Percentiles rank a stretch among this genome's conserved stretches.
Evolutionary conservation across 179 eudicot genomes (phyloP).

Genomic region (Beta lomatogona): DNA sequence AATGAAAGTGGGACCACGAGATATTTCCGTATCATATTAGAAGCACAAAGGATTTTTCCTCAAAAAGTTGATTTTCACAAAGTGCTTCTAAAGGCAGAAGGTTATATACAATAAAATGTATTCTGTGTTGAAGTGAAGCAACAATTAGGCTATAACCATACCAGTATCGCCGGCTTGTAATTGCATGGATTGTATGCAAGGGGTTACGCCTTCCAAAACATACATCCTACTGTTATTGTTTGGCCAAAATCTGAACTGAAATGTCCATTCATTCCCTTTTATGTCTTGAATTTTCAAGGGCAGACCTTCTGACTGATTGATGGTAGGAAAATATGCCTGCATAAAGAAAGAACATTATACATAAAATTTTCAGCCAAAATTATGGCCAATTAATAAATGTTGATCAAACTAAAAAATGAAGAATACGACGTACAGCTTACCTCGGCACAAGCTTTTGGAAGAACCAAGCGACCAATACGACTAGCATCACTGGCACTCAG

Average conservation of each 20-base stretch:
- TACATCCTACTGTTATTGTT: conserved; percentile 69
- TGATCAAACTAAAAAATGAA: conserved; percentile 6
- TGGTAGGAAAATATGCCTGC: conserved; percentile 98
- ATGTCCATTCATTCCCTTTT: conserved; percentile 97
- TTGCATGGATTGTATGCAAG: conserved; percentile 56
- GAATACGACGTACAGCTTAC: conserved; percentile 48
- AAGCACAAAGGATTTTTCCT: not conserved
- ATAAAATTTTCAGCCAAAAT: not conserved
- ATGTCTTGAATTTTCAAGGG: conserved; percentile 95
- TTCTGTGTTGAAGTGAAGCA: not conserved
- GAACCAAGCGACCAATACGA: conserved; percentile 97
- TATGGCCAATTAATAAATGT: conserved; percentile 5
- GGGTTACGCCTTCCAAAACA: conserved; percentile 61
- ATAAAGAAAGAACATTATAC: conserved; percentile 28
- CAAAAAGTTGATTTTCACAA: not conserved
- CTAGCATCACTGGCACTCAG: conserved; percentile 99
- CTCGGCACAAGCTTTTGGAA: conserved; percentile 99
- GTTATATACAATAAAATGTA: too few relatives aligned
- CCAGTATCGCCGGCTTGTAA: conserved; percentile 60
- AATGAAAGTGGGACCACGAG: not conserved
- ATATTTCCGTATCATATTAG: not conserved
- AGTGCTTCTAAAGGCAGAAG: not conserved
- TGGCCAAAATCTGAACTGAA: conserved; percentile 99
- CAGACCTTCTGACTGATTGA: conserved; percentile 96
- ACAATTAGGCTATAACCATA: conserved; percentile 13